A percentile compares a stretch with the other conserved stretches of the same genome.
Evolutionary conservation across 352 stramenopile genomes (phyloP).

Genomic region (Hyaloperonospora brassicae): DNA sequence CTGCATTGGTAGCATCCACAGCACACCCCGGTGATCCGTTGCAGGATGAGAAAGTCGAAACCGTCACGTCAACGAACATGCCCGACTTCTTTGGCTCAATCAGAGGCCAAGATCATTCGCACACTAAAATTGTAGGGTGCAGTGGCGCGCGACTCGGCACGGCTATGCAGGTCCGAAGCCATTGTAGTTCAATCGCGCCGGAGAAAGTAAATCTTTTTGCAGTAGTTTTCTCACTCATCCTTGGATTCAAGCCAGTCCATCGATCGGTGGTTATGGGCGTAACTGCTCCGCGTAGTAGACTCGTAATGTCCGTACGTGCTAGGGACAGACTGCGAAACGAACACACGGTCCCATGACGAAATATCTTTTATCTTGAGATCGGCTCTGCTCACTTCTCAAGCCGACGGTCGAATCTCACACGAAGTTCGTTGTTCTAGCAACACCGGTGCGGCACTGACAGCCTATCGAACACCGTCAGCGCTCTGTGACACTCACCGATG

Average conservation of each 20-base stretch:
- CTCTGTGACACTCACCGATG: slow-evolving; percentile 13
- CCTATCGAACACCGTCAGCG: background rate
- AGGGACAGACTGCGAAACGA: slow-evolving; percentile 19
- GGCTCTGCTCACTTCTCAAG: slow-evolving; percentile 35
- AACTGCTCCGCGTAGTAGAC: slow-evolving; percentile 16
- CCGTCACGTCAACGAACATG: too few species aligned
- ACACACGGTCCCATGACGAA: slow-evolving; percentile 11
- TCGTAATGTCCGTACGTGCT: slow-evolving; percentile 3
- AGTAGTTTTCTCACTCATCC: slow-evolving; percentile 6
- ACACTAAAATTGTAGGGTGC: too few species aligned
- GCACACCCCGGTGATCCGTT: too few species aligned
- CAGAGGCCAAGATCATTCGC: too few species aligned
- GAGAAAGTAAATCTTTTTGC: slow-evolving; percentile 5
- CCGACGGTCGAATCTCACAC: slow-evolving; percentile 13
- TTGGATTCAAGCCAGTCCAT: slow-evolving; percentile 8
- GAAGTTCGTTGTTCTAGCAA: slow-evolving; percentile 4
- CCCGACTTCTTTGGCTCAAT: too few species aligned
- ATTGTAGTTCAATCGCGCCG: slow-evolving; percentile 1
- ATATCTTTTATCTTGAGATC: slow-evolving; percentile 32
- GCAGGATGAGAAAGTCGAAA: too few species aligned
- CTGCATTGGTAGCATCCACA: too few species aligned
- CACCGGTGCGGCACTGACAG: slow-evolving; percentile 2
- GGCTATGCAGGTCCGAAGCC: too few species aligned
- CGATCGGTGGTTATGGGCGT: slow-evolving; percentile 10
- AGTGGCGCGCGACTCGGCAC: too few species aligned